Base-by-base conservation (phyloP, 1,139 yeast species). In the Magnusiomyces sp. region DNA sequence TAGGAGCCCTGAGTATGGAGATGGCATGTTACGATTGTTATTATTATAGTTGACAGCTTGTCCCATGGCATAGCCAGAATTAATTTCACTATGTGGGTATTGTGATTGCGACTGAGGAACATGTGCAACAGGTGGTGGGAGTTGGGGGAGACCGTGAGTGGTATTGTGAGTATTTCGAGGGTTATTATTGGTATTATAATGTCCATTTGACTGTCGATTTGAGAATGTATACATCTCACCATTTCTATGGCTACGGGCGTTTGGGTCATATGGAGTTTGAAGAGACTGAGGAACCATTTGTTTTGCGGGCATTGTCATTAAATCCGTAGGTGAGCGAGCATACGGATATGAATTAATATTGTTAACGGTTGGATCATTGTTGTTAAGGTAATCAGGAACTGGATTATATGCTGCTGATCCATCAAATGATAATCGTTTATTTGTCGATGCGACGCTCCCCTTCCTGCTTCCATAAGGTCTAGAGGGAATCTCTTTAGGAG, bases 361-460 rank as follows among this genome's bases (percentile, higher is more conserved):
- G 7, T 7, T 23, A 23, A 23, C 29, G 7, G 29, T 7, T 5
- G 29, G 29, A 7, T 23, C 29, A 23, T 23, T 23, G 29, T 23
- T 23, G 29, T 23, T 23, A 5, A 23, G 29, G 29, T 23, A 23
- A 23, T 23, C 29, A 7, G 29, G 29, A 7, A 23, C 6, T 7
- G 29, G 29, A 7, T 23, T 23, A 23, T 23, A 23, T 23, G 29
- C 19, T 2, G 23, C 36, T 5, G 46, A 17, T 10, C 46, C 46
- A 17, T 43, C 46, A 43, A 43, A 43, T n/a, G 46, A 43, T 14
- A 43, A 31, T n/a, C 46, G 39, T 11, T 34, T 19, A 11, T 43
- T 43, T 20, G 58, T 71, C 66, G 58, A 70, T 65, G 57, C 72
- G 65, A 47, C 64, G 63, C 60, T 61, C 66, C 59, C 70, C 61